Base-by-base conservation (phyloP, 164 flowering plant species). In the Nelumbo lutea region DNA sequence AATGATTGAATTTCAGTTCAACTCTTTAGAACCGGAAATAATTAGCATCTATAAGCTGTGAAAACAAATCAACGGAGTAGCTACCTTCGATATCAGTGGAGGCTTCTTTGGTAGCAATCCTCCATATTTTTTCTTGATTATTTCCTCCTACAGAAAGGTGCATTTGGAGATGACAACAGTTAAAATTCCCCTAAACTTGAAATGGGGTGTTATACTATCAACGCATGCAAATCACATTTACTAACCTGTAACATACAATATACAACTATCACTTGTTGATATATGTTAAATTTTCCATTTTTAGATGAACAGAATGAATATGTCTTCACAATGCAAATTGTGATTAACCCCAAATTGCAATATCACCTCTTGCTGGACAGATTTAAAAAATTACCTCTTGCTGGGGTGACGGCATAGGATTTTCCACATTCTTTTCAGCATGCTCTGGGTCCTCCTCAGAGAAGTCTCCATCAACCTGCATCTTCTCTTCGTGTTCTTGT, bases 1-100 rank as follows among this genome's bases (percentile, higher is more conserved):
- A 11, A 44, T 62, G 4, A 27, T 27, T n/a, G 11, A 59, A 73
- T 27, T 42, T 57, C 14, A 61, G 47, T 58, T 42, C 10, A 61
- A 59, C 46, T 53, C 57, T 13, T 13, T 13, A 53, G 57, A 11
- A 15, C 11, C 15, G 57, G 11, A 27, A 27, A 27, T 27, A 27
- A 27, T 27, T 27, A 27, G 27, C 27, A 27, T 27, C 27, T 27
- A 27, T 27, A 27, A 27, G 27, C 27, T 27, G 27, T 27, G 27
- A 27, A 50, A 0, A 40, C 10, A 63, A 14, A 47, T 42, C 50
- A 43, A 56, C 2, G n/a, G 39, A n/a, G 48, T 6, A 48, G 43
- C 51, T 75, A 93, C 98, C 93, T 93, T 90, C 59, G 96, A 84
- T 59, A 93, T 93, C 45, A 93, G 80, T 39, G 98, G 96, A 61